Evolutionary conservation across 2,329 filamentous ascomycete genomes (phyloP), one percentile per base, ranked within the genome.

Genomic region (Ceratocystis harringtonii): DNA sequence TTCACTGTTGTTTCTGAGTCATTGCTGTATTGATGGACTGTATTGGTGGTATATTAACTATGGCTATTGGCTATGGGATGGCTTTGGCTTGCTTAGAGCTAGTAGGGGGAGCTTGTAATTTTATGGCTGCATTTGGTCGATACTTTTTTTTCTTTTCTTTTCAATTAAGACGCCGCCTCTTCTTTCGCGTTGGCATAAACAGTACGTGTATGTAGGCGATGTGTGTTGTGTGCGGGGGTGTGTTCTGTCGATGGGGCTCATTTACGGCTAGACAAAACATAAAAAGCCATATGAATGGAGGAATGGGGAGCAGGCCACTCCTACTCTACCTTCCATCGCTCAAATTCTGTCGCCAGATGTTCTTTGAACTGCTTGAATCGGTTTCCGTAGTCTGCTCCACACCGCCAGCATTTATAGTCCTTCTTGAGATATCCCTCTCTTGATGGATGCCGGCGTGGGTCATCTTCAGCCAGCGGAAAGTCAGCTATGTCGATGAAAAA

Each of bases 331-430:
- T 81, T 90, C 91, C 91, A 96, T 67, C 76, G 77, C 70, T 87
- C 81, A 73, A 90, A 91, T 75, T 96, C 91, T 30, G 80, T 77
- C 17, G 81, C 80, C 60, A 96, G 76, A 77, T 99, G 92, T 67
- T 77, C 79, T 74, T 94, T 94, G 64, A 96, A 73, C 73, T 79
- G 79, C 69, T 81, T 78, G 74, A 96, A 95, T 72, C 80, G 82
- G 69, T 89, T 89, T 22, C 81, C 82, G 75, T 94, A 96, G 63
- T 84, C 81, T 73, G 74, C 76, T 1, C 84, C 84, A 76, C 94
- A 97, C 63, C 89, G 81, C 92, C 94, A 97, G 74, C 94, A 97
- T 68, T 76, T 76, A 74, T 96, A 80, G 67, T 90, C 85, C 67
- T 76, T 74, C 44, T 80, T 76, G 68, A 91, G 75, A 74, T 87